Evolutionary conservation across 2,329 filamentous ascomycete species (phyloP).

Genomic region (Diaporthe batatas): DNA sequence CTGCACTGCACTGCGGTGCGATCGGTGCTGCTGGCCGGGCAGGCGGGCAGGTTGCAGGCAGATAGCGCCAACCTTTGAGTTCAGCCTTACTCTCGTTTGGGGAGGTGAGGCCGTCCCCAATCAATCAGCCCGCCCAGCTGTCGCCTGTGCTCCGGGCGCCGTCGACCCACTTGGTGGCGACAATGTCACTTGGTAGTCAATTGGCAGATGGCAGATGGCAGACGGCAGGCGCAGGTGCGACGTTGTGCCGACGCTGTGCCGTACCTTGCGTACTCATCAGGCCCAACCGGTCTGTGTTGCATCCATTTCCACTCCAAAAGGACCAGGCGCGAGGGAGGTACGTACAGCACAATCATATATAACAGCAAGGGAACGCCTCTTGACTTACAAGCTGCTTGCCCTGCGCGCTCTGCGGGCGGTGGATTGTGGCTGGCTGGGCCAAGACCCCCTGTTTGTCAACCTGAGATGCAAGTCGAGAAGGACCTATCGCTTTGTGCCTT

Average conservation of each 20-base stretch:
- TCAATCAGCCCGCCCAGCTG: not conserved
- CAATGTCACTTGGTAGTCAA: constrained; percentile 31
- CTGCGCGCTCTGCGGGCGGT: constrained; percentile 2
- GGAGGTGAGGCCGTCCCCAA: constrained; percentile 35
- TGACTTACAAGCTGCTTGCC: constrained; percentile 31
- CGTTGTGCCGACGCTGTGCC: too few species aligned
- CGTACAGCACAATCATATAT: not conserved
- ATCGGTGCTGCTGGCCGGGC: not conserved
- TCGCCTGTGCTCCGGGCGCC: constrained; percentile 23
- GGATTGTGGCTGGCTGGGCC: constrained; percentile 27
- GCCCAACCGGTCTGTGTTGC: constrained; percentile 5
- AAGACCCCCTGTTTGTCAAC: constrained; percentile 36
- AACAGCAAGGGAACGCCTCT: constrained; percentile 1
- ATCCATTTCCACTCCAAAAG: constrained; percentile 21
- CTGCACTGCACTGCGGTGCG: not conserved
- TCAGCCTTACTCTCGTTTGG: constrained; percentile 23
- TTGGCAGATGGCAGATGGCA: constrained; percentile 13
- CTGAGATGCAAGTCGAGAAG: constrained; percentile 32
- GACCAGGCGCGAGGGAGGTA: not conserved
- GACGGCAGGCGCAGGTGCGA: not conserved
- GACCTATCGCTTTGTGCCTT: constrained; percentile 23
- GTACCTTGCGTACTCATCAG: not conserved
- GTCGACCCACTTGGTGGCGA: constrained; percentile 35
- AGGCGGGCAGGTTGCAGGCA: constrained; percentile 14
- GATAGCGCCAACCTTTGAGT: constrained; percentile 34